Evolutionary conservation across 352 stramenopile species (phyloP), one percentile per base, ranked within the genome.

Genomic region (Pythium folliculosum): DNA sequence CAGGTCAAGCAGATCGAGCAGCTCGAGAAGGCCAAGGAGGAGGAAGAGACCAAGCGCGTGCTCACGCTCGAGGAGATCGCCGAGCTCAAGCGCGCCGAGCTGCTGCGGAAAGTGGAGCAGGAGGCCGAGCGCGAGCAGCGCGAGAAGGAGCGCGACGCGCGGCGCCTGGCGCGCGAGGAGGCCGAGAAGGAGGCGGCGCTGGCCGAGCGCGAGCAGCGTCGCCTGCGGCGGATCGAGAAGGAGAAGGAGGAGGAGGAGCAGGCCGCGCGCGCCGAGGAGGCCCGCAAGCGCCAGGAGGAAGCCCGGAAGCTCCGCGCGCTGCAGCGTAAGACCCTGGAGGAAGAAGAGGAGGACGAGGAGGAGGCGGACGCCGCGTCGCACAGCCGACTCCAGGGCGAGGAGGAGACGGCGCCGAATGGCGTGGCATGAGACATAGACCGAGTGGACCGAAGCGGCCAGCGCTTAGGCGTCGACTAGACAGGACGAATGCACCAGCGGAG

Each of bases 1-100:
- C 87, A 94, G 63, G 87, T 93, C 27, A 93, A 95, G 73, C 83
- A 95, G 72, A 71, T 95, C 32, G 85, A 90, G 58, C 77, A 90
- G 45, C 73, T 91, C 60, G 84, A 93, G 70, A 90, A 89, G 60
- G 79, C 90, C 40, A 73, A 86, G 40, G 75, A 90, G 37, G 80
- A 89, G 22, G 63, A 86, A 32, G 72, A 85, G 44, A 69, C 72
- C 37, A 80, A 84, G 60, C 80, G 82, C 58, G 75, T 88, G 35
- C 49, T 92, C 23, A 78, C 84, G 13, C 60, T 73, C 45, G 82
- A 92, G 48, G 79, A 91, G 67, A 73, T 91, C 17, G 84, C 82
- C 12, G 84, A 91, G 48, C 61, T 90, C 56, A 91, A 89, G 63
- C 82, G 86, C 7, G 72, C 78, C 0, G 86, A 94, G 72, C 66